Evolutionary conservation across 1,139 yeast genomes (phyloP).

Genomic region (Kurtzmaniella quercitrusa): DNA sequence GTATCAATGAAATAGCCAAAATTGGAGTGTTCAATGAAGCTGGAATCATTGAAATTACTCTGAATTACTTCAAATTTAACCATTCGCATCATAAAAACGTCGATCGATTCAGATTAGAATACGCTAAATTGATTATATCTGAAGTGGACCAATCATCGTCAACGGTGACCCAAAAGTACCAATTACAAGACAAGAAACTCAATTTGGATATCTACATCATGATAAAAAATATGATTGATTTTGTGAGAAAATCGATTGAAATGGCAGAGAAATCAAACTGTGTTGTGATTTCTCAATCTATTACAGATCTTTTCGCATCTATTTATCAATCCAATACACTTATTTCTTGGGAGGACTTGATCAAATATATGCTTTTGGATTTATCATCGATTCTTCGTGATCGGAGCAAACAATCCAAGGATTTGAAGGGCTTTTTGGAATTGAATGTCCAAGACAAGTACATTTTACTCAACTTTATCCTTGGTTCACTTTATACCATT

Average conservation of each 20-base stretch:
- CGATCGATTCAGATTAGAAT: constrained; percentile 31
- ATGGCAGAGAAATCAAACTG: not conserved
- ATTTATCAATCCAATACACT: constrained; percentile 19
- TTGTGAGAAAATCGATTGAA: constrained; percentile 2
- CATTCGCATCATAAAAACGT: constrained; percentile 24
- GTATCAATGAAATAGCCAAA: constrained; percentile 53
- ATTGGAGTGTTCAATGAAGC: constrained; percentile 61
- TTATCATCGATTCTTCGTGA: constrained; percentile 23
- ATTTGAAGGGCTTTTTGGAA: constrained; percentile 2
- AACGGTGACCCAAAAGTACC: constrained; percentile 18
- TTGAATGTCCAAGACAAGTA: constrained; percentile 12
- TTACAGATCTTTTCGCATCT: constrained; percentile 12
- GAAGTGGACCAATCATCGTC: constrained; percentile 16
- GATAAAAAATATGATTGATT: constrained; percentile 30
- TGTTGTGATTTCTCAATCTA: not conserved
- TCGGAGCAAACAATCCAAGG: constrained; percentile 9
- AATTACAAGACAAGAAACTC: constrained; percentile 19
- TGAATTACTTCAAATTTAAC: constrained; percentile 38
- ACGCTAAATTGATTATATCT: constrained; percentile 26
- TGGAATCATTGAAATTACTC: constrained; percentile 41
- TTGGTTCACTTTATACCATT: constrained; percentile 22
- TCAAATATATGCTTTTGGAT: constrained; percentile 41
- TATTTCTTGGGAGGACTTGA: constrained; percentile 29
- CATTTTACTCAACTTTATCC: constrained; percentile 22
- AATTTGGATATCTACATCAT: constrained; percentile 30